phyloP scores from a whole-genome alignment of 495 filamentous ascomycete genomes.

The Lasiosphaeria hispida region DNA sequence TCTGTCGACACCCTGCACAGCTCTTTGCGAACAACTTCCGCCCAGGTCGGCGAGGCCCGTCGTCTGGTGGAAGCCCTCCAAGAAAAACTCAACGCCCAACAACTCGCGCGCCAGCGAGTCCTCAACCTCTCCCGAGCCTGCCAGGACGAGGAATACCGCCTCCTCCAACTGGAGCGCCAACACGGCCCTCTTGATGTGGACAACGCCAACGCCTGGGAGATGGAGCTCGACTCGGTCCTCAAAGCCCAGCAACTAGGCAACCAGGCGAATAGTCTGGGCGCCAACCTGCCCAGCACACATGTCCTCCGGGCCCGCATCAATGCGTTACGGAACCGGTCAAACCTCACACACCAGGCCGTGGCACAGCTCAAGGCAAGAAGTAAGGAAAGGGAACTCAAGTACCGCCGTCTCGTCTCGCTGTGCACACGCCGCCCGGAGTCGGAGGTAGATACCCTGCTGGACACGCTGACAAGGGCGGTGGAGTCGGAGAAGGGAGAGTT shows the following conservation, averaged over 20 bases:
- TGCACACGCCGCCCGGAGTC: constrained; percentile 64
- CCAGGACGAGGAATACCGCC: constrained; percentile 47
- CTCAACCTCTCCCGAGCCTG: constrained; percentile 48
- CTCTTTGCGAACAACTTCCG: constrained; percentile 74
- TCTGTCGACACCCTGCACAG: constrained; percentile 73
- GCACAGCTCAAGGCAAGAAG: constrained; percentile 56
- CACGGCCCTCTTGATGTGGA: constrained; percentile 36
- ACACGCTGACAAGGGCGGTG: constrained; percentile 62
- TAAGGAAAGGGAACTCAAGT: constrained; percentile 65
- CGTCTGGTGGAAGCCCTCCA: constrained; percentile 66
- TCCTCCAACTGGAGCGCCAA: constrained; percentile 37
- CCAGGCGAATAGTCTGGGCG: background rate
- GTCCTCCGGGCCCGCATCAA: constrained; percentile 45
- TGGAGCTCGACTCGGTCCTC: constrained; percentile 32
- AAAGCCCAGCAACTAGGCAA: constrained; percentile 12
- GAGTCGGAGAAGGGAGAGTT: constrained; percentile 70
- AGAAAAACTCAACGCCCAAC: constrained; percentile 47
- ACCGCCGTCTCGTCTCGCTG: constrained; percentile 65
- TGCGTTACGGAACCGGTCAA: constrained; percentile 53
- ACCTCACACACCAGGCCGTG: constrained; percentile 57
- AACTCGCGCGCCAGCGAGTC: constrained; percentile 43
- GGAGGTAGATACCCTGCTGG: constrained; percentile 62
- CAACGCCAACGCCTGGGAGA: constrained; percentile 37
- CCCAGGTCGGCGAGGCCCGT: constrained; percentile 71
- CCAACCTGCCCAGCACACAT: constrained; percentile 34